These are phyloP conservation scores for Aureobasidium sp. DNA, from an alignment of 2,329 filamentous ascomycete genomes.

Conservation along the genomic window DNA sequence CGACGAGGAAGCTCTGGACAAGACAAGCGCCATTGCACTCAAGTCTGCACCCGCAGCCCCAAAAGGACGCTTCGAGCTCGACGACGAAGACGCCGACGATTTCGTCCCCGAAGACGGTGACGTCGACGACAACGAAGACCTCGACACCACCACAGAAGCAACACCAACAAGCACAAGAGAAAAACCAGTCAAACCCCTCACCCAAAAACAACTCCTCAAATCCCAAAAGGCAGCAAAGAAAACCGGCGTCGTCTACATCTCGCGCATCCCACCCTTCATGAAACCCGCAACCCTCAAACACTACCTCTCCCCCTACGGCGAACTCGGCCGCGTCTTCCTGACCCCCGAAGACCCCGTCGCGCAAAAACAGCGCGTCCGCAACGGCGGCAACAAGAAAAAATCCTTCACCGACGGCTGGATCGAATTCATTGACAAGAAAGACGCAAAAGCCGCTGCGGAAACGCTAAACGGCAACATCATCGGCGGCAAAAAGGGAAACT, in stretches of 20 bases:
- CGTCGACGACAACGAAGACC: slow-evolving; percentile 15
- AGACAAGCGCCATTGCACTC: slow-evolving; percentile 12
- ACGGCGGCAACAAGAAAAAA: slow-evolving; percentile 74
- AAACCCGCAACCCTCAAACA: slow-evolving; percentile 69
- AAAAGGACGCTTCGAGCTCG: slow-evolving; percentile 2
- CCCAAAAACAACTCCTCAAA: slow-evolving; percentile 59
- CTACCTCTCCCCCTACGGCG: slow-evolving; percentile 65
- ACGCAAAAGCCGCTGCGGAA: slow-evolving; percentile 68
- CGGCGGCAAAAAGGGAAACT: slow-evolving; percentile 73
- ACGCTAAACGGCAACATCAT: slow-evolving; percentile 69
- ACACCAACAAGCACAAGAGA: slow-evolving; percentile 26
- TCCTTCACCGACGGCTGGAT: slow-evolving; percentile 82
- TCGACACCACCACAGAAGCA: slow-evolving; percentile 16
- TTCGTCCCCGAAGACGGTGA: slow-evolving; percentile 19
- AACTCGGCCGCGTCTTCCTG: slow-evolving; percentile 58
- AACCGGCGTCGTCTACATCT: slow-evolving; percentile 76
- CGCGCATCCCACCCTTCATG: slow-evolving; percentile 81
- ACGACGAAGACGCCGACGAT: slow-evolving; percentile 13
- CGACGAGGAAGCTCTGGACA: slow-evolving; percentile 8
- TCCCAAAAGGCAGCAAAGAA: slow-evolving; percentile 57
- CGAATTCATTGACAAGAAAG: slow-evolving; percentile 66
- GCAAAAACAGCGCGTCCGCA: slow-evolving; percentile 57
- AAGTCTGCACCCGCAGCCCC: background rate
- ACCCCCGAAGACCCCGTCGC: slow-evolving; percentile 63
- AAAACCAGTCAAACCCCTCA: slow-evolving; percentile 30